phyloP scores from a whole-genome alignment of 2,329 filamentous ascomycete species.

The Biscogniauxia marginata region DNA sequence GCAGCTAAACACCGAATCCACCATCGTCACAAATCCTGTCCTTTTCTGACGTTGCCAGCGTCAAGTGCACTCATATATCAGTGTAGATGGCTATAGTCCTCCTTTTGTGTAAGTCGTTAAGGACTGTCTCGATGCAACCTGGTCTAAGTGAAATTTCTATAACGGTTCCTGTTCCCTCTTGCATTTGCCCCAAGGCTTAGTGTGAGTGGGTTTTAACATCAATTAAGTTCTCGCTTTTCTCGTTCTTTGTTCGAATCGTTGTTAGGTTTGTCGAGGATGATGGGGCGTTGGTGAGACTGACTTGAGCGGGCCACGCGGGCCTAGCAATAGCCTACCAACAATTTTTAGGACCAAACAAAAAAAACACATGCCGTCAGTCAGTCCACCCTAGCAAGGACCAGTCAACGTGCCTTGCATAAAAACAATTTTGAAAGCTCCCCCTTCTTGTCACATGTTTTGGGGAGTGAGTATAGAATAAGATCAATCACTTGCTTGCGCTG shows the following conservation, averaged over 20 bases:
- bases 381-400: constrained; percentile 15
- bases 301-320: constrained; percentile 6
- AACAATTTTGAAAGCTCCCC: constrained; percentile 8
- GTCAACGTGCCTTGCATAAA: constrained; percentile 20
- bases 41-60: constrained; percentile 6
- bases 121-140: not conserved
- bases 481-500: constrained; percentile 9
- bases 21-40: constrained; percentile 3
- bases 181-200: not conserved
- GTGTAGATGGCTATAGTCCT: constrained; percentile 1
- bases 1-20: constrained; percentile 7
- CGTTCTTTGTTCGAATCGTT: constrained; percentile 1
- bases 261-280: constrained; percentile 12
- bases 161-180: constrained; percentile 5
- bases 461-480: constrained; percentile 6
- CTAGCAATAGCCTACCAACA: constrained; percentile 21
- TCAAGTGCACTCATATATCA: constrained; percentile 25
- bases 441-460: constrained; percentile 3
- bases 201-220: constrained; percentile 1
- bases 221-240: constrained; percentile 15
- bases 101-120: constrained; percentile 14
- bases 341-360: constrained; percentile 15
- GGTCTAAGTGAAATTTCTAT: constrained; percentile 2
- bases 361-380: constrained; percentile 11
- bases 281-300: constrained; percentile 24